Conservation (phyloP, 768 basidiomycete species). For the Baorangia bicolor region DNA sequence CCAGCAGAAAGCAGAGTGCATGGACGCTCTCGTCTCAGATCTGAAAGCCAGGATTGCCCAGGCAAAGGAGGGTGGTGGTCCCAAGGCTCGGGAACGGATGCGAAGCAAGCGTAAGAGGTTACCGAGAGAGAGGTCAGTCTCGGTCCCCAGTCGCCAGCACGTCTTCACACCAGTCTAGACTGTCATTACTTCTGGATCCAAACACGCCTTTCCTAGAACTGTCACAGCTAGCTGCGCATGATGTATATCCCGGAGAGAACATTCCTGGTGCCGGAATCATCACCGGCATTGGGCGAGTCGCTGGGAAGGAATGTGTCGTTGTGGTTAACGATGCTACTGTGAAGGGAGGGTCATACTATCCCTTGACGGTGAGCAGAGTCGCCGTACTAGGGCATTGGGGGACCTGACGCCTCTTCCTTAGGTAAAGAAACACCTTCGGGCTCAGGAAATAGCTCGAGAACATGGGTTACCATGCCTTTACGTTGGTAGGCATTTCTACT, state of each 20-base stretch:
- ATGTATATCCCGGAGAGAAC: conserved; percentile 71
- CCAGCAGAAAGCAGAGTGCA: conserved; percentile 57
- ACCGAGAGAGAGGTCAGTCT: conserved; percentile 72
- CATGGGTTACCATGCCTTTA: conserved; percentile 90
- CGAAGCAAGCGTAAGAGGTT: conserved; percentile 75
- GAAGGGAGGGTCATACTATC: conserved; percentile 92
- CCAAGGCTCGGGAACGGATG: conserved; percentile 74
- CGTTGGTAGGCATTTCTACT: conserved; percentile 56
- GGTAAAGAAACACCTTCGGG: conserved; percentile 95
- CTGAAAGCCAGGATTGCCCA: conserved; percentile 57
- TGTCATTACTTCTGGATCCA: conserved; percentile 76
- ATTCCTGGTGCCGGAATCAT: conserved; percentile 91
- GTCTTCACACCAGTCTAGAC: conserved; percentile 39
- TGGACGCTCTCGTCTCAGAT: conserved; percentile 68
- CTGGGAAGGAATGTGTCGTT: conserved; percentile 81
- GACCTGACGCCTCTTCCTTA: conserved; percentile 24
- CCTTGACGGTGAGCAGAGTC: conserved; percentile 59
- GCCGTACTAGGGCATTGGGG: background rate
- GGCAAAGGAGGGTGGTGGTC: conserved; percentile 70
- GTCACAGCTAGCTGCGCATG: conserved; percentile 81
- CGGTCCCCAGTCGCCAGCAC: background rate
- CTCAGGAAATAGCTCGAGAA: conserved; percentile 92
- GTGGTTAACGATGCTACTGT: conserved; percentile 95
- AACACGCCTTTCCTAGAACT: conserved; percentile 89
- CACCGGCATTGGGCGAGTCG: conserved; percentile 78